phyloP scores from a whole-genome alignment of 495 filamentous ascomycete species.

The Penicillium macrosclerotiorum region DNA sequence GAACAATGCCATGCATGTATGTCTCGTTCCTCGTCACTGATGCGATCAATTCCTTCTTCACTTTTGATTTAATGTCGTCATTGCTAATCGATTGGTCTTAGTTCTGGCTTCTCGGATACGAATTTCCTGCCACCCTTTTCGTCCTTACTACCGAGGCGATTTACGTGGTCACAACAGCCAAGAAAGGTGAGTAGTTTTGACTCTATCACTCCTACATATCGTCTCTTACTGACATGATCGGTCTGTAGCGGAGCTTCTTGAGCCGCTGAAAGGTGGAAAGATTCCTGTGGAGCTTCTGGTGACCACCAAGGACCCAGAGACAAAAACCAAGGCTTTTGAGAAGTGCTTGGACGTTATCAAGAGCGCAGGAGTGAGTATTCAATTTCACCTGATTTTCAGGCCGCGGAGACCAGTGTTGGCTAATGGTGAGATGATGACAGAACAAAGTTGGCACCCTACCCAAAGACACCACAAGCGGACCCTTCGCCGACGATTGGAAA shows the following conservation, averaged over 20 bases:
- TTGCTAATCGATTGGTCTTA: conserved; percentile 37
- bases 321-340: conserved; percentile 82
- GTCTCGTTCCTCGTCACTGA: too few species aligned
- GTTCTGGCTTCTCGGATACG: conserved; percentile 99
- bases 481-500: conserved; percentile 96
- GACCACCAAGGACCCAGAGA: conserved; percentile 81
- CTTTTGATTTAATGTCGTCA: too few species aligned
- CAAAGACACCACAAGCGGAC: conserved; percentile 80
- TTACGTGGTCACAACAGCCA: conserved; percentile 90
- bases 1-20: conserved; percentile 91
- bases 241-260: conserved; percentile 79
- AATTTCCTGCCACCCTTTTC: conserved; percentile 94
- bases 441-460: conserved; percentile 84
- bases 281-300: conserved; percentile 86
- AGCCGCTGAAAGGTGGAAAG: conserved; percentile 87
- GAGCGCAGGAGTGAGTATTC: conserved; percentile 69
- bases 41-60: neutral
- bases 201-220: neutral
- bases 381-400: neutral
- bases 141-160: conserved; percentile 83
- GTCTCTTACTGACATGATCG: conserved; percentile 3
- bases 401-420: neutral
- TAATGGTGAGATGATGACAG: conserved; percentile 33
- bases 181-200: conserved; percentile 75
- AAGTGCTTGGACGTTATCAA: conserved; percentile 84